Percentiles rank a stretch among this genome's conserved stretches.
These are phyloP conservation scores for Xylariaceae sp. DNA, from an alignment of 2,329 filamentous ascomycete genomes.

Conservation along the genomic window DNA sequence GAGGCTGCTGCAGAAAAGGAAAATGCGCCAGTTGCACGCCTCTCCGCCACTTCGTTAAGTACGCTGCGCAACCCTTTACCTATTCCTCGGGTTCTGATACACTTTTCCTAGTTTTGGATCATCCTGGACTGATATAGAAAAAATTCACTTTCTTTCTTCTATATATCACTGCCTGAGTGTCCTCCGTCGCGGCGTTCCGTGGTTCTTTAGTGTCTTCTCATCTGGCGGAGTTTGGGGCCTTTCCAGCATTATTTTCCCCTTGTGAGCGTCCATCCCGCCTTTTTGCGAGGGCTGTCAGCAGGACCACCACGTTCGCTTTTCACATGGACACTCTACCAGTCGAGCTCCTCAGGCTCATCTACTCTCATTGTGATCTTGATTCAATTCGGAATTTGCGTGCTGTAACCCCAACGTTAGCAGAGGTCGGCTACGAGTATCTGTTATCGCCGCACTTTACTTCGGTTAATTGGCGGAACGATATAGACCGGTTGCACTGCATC, in stretches of 20 bases:
- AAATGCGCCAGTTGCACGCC: conserved; percentile 31
- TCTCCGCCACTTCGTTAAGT: conserved; percentile 39
- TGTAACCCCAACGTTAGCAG: conserved; percentile 45
- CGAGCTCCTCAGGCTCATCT: conserved; percentile 52
- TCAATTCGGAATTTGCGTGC: conserved; percentile 51
- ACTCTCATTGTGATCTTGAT: conserved; percentile 46
- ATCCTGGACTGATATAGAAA: conserved; percentile 18
- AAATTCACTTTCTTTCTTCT: conserved; percentile 21
- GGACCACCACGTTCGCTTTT: conserved; percentile 8
- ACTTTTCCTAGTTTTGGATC: conserved; percentile 26
- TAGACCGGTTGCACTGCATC: conserved; percentile 51
- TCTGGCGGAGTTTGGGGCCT: conserved; percentile 34
- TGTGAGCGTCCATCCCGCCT: conserved; percentile 24
- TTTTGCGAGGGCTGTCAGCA: conserved; percentile 7
- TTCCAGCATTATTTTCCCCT: neutral
- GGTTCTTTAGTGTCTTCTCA: conserved; percentile 23
- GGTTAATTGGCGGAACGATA: conserved; percentile 53
- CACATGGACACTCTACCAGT: conserved; percentile 45
- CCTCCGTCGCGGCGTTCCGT: conserved; percentile 27
- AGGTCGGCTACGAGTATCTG: conserved; percentile 51
- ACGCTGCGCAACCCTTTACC: conserved; percentile 31
- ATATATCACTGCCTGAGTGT: conserved; percentile 17
- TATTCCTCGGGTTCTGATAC: conserved; percentile 27
- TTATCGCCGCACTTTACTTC: conserved; percentile 49
- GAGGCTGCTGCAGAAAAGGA: conserved; percentile 42